Percentiles rank a stretch among this genome's conserved stretches.
Conservation (phyloP, 768 basidiomycete genomes). For the Hirschioporus abietinus region DNA sequence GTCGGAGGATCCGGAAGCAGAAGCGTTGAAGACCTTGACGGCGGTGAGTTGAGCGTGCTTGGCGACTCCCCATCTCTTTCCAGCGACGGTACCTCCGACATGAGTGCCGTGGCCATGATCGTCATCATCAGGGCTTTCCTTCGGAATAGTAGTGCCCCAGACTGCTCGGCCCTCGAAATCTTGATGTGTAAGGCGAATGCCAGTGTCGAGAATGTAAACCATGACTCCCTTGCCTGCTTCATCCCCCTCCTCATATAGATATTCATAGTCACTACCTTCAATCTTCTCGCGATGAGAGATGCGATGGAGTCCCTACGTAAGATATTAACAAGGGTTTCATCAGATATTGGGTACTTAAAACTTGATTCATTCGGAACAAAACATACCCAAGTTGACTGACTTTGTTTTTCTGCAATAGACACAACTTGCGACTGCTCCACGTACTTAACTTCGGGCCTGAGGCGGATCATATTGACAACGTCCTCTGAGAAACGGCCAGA, state of each 20-base stretch:
- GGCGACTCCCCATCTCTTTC: conserved; percentile 84
- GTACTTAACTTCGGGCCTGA: conserved; percentile 84
- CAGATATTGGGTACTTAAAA: background rate
- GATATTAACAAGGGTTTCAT: background rate
- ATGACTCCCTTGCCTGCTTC: conserved; percentile 87
- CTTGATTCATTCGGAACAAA: conserved; percentile 11
- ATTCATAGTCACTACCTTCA: conserved; percentile 69
- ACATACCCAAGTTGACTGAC: conserved; percentile 78
- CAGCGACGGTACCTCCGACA: conserved; percentile 95
- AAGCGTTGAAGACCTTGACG: conserved; percentile 90
- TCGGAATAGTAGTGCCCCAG: conserved; percentile 95
- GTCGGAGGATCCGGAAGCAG: conserved; percentile 69
- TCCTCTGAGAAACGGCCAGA: conserved; percentile 71
- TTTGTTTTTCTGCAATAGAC: conserved; percentile 38
- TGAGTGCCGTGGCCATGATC: conserved; percentile 95
- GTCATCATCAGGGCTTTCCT: conserved; percentile 79
- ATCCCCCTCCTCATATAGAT: conserved; percentile 50
- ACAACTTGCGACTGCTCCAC: conserved; percentile 94
- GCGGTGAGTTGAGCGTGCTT: conserved; percentile 87
- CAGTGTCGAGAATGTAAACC: conserved; percentile 83
- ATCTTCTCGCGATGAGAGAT: conserved; percentile 82
- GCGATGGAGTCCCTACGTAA: conserved; percentile 81
- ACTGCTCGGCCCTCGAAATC: conserved; percentile 86
- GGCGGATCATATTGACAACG: conserved; percentile 71
- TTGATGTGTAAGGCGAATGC: conserved; percentile 78